These are phyloP conservation scores for Podospora comata DNA, from an alignment of 495 filamentous ascomycete species.

Conservation along the genomic window DNA sequence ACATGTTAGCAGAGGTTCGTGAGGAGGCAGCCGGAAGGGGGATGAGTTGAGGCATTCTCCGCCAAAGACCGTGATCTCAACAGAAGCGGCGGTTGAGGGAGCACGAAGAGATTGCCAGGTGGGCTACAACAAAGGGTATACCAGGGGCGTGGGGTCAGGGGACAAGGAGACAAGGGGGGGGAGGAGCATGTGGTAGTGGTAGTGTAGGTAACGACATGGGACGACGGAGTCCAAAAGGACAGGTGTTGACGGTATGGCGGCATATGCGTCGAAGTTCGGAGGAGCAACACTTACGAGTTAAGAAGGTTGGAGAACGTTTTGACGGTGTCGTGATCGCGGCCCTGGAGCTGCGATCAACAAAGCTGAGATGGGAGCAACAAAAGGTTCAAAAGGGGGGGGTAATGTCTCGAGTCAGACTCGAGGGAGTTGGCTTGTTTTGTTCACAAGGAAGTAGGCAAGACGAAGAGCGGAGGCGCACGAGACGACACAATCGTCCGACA, in stretches of 20 bases:
- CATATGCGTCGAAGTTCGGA: neutral
- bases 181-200: neutral
- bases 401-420: neutral
- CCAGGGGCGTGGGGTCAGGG: neutral
- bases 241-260: neutral
- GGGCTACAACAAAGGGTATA: neutral
- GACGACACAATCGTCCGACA: conserved; percentile 12
- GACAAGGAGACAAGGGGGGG: neutral
- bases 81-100: neutral
- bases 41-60: neutral
- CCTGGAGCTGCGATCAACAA: conserved; percentile 48
- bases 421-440: neutral
- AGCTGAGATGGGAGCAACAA: conserved; percentile 20
- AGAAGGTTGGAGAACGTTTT: conserved; percentile 90
- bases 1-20: conserved; percentile 12
- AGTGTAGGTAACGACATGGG: neutral
- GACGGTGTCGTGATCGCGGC: conserved; percentile 59
- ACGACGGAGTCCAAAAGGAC: neutral
- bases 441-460: neutral
- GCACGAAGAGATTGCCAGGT: neutral
- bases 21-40: neutral
- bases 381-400: neutral
- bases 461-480: neutral
- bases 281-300: conserved; percentile 64
- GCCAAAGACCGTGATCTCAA: neutral